A percentile compares a stretch with the other conserved stretches of the same genome.
Conservation (phyloP, 139 green algal species). For the Closterium sp. region DNA sequence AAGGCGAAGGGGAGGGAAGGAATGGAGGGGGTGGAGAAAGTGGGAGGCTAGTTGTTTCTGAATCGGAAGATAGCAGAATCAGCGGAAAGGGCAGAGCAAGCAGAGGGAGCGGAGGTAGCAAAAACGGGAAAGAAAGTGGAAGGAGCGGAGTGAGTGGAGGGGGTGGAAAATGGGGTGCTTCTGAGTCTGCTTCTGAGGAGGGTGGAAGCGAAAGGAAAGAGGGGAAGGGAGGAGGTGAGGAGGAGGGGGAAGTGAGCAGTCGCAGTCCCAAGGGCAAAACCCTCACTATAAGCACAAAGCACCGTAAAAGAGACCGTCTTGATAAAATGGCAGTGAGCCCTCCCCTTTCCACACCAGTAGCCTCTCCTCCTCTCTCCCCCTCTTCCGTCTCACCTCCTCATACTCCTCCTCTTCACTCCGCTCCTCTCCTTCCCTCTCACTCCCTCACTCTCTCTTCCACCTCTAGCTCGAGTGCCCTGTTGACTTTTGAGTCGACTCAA, state of each 20-base stretch:
- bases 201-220: no score
- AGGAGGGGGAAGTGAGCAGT: neutral
- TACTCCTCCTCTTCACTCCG: neutral
- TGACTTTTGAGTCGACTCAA: no score
- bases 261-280: neutral
- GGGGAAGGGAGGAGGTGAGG: neutral
- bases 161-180: no score
- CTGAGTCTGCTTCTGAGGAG: no score
- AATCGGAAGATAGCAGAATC: no score
- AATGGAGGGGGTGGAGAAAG: no score
- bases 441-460: neutral
- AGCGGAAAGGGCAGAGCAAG: no score
- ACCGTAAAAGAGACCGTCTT: neutral
- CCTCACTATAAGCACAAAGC: neutral
- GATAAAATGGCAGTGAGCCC: neutral
- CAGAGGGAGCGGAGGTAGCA: no score
- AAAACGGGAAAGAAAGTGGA: no score
- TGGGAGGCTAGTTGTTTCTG: no score
- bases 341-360: neutral
- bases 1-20: no score
- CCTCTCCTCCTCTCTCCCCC: neutral
- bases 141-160: no score
- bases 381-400: neutral
- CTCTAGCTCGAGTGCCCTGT: neutral
- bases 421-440: neutral